Evolutionary conservation across 176 grass and related monocot genomes (phyloP), one percentile per base, ranked within the genome.

Genomic region (Zizania latifolia): DNA sequence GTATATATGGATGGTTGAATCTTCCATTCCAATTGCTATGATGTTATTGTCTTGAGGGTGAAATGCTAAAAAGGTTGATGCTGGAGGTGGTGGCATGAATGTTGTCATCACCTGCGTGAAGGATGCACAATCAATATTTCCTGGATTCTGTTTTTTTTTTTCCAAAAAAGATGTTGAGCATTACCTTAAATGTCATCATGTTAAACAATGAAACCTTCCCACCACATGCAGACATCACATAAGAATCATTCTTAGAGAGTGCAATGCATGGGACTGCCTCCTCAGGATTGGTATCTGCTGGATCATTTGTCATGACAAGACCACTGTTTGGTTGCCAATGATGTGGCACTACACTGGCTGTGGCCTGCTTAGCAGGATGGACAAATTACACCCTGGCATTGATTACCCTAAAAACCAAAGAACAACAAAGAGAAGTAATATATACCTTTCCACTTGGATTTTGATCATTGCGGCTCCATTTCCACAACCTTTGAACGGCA

Each of bases 1-100:
- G 87, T 98, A 98, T 78, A 98, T 98, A 74, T 98, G 88, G 76
- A 98, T 98, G 63, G 94, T 94, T 85, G 94, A 98, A 89, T 98
- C 94, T 83, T 98, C 94, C 94, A 98, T 98, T 91, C 94, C 94
- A 72, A 94, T 94, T 81, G 94, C 94, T 85, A 98, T 87, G 58
- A 98, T 98, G 70, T 98, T 98, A 79, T 98, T 98, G 62, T 98
- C 94, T 82, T 94, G 89, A 35, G 94, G 94, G 31, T 98, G 94
- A 75, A 98, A 98, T 33, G 94, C 91, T 85, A 98, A 86, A 81
- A 93, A 98, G 11, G 88, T 98, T 10, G 94, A 98, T 62, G 94
- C 86, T 75, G 94, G 91, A 62, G 88, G 94, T 26, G 91, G 88
- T 21, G 86, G 81, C 91, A 98, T 98, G 71, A 98, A 98, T 28